Percentiles rank a stretch among this genome's conserved stretches.
Evolutionary conservation across 495 filamentous ascomycete species (phyloP).

Genomic region (Oleoguttula mirabilis): DNA sequence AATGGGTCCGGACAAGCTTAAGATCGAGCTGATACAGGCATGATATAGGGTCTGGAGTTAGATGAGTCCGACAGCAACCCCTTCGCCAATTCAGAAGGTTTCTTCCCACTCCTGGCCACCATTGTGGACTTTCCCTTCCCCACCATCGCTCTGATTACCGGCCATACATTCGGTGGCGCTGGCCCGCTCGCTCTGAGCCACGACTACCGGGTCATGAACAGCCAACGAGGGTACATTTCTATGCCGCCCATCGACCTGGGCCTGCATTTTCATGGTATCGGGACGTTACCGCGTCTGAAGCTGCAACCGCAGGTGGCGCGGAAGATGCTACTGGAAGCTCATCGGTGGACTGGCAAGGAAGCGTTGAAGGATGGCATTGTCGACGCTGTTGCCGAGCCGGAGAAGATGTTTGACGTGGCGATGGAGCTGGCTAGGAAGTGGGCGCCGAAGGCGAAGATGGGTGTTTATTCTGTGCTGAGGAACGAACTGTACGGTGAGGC

Average conservation of each 20-base stretch:
- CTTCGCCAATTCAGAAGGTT: slow-evolving; percentile 39
- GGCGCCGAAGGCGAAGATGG: slow-evolving; percentile 39
- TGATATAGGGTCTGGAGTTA: slow-evolving; percentile 34
- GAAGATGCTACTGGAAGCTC: slow-evolving; percentile 41
- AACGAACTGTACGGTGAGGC: slow-evolving; percentile 42
- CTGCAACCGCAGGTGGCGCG: slow-evolving; percentile 36
- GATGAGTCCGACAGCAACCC: slow-evolving; percentile 38
- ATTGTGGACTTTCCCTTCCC: slow-evolving; percentile 42
- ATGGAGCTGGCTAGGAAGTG: slow-evolving; percentile 32
- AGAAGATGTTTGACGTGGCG: slow-evolving; percentile 36
- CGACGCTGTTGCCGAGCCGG: slow-evolving; percentile 36
- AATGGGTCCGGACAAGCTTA: not conserved
- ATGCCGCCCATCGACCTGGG: slow-evolving; percentile 43
- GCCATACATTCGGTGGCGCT: slow-evolving; percentile 41
- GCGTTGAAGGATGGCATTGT: slow-evolving; percentile 40
- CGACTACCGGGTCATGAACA: slow-evolving; percentile 43
- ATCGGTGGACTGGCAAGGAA: slow-evolving; percentile 39
- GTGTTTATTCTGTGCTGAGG: slow-evolving; percentile 37
- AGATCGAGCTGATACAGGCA: not conserved
- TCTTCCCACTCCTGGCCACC: slow-evolving; percentile 37
- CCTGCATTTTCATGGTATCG: slow-evolving; percentile 41
- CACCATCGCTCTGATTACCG: slow-evolving; percentile 39
- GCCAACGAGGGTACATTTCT: slow-evolving; percentile 36
- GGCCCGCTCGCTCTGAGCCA: slow-evolving; percentile 38
- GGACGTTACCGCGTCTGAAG: slow-evolving; percentile 37